Evolutionary conservation across 176 grass and related monocot genomes (phyloP).

Genomic region (Oryza officinalis): DNA sequence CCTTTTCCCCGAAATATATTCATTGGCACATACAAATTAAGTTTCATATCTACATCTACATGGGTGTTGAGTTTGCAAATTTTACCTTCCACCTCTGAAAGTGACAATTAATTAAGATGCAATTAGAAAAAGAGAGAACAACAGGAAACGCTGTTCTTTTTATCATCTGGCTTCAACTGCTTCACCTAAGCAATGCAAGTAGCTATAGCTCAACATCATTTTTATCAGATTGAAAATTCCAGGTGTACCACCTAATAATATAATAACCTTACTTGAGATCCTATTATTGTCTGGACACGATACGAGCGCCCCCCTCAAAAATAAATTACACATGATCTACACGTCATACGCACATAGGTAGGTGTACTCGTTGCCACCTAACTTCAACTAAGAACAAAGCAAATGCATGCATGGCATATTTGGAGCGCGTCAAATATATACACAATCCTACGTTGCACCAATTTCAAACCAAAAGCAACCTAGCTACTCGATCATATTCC

Average conservation of each 20-base stretch:
- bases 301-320: background rate
- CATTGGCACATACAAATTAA: background rate
- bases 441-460: background rate
- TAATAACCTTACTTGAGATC: background rate
- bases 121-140: no score
- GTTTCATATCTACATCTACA: no score
- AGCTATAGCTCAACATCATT: background rate
- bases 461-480: conserved; percentile 42
- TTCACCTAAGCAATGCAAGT: background rate
- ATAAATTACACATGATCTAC: background rate
- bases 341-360: background rate
- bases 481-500: conserved; percentile 10
- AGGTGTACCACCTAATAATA: background rate
- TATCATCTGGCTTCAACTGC: background rate
- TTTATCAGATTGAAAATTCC: background rate
- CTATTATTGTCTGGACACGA: conserved; percentile 4
- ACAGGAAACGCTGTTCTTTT: background rate
- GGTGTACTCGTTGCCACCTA: conserved; percentile 37
- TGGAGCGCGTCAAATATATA: conserved; percentile 3
- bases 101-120: background rate
- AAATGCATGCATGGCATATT: conserved; percentile 6
- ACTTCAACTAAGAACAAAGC: conserved; percentile 28
- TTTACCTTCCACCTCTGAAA: background rate
- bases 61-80: background rate
- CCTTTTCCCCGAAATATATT: background rate